Evolutionary conservation across 2,329 filamentous ascomycete genomes (phyloP).

Genomic region (Aspergillus felis): DNA sequence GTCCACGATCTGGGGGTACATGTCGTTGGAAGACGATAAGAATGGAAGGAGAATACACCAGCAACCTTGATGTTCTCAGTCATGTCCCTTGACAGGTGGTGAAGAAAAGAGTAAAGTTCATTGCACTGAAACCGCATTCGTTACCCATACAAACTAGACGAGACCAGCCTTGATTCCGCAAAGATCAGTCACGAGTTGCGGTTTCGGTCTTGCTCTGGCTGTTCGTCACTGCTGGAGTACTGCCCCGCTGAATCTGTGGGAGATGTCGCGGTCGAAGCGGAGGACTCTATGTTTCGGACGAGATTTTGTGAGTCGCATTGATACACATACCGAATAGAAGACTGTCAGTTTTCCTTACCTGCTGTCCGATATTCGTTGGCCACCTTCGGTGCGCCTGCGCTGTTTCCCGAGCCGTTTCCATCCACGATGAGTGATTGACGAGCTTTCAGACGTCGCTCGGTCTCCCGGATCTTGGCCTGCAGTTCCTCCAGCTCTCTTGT

Average conservation of each 20-base stretch:
- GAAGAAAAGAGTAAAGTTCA: constrained; percentile 12
- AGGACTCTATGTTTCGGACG: constrained; percentile 6
- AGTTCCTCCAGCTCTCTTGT: constrained; percentile 79
- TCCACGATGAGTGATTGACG: constrained; percentile 17
- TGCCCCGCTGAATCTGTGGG: constrained; percentile 19
- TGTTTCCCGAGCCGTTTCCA: constrained; percentile 9
- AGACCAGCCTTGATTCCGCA: constrained; percentile 7
- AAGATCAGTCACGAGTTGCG: constrained; percentile 14
- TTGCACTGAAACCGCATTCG: constrained; percentile 12
- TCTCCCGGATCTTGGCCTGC: constrained; percentile 76
- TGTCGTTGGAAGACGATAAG: constrained; percentile 8
- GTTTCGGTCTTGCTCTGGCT: constrained; percentile 15
- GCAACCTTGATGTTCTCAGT: constrained; percentile 14
- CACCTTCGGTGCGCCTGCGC: constrained; percentile 11
- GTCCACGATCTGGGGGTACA: constrained; percentile 4
- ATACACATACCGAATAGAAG: constrained; percentile 2
- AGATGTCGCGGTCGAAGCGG: constrained; percentile 16
- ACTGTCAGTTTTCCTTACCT: constrained; percentile 14
- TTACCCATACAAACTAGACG: constrained; percentile 12
- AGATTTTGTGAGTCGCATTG: constrained; percentile 9
- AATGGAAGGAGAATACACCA: constrained; percentile 8
- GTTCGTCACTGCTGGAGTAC: constrained; percentile 23
- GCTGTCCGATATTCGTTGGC: constrained; percentile 16
- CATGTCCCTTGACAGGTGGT: constrained; percentile 12
- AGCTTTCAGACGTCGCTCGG: constrained; percentile 70